Base-by-base conservation (phyloP, 306 rosid species). In the Casuarina equisetifolia region DNA sequence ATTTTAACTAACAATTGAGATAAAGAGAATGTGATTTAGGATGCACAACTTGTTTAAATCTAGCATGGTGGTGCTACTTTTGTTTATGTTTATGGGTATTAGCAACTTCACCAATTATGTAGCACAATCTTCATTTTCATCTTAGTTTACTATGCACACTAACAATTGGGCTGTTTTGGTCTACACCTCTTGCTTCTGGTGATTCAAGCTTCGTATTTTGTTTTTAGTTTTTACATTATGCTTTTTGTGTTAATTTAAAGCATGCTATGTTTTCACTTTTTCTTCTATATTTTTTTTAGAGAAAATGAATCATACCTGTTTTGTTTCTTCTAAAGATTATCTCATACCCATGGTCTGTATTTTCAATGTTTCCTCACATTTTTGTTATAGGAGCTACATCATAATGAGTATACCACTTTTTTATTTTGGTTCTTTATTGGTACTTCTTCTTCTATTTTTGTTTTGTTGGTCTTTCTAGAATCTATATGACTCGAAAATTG, bases 141-240 rank as follows among this genome's bases (percentile, higher is more conserved):
- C 96, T 4, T 84, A 88, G 70, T 76, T 90, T 67, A 83, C 92
- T 13, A 87, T 91, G 96, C 97, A 89, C 80, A 90, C 97, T 52
- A 92, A 92, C 81, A 92, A 90, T 75, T 92, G 98, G 97, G 97
- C 98, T 19, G 97, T 92, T 83, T 82, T 92, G 44, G 96, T 92
- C 86, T 95, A 96, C 90, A 95, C 97, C 35, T 92, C 97, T 78
- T 97, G 97, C 3, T 95, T 89, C 88, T 92, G 96, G 97, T 92
- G 89, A 79, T 25, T 70, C 78, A 51, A 68, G 40, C 43, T 61
- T 78, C 54, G 19, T 35, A 42, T 49, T 55, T 57, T 76, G n/a
- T 40, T 62, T 61, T 35, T 45, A 50, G 13, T n/a, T n/a, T 68
- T 9, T 32, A 17, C 4, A 38, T 39, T 71, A 10, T 58, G 51